Evolutionary conservation across 179 eudicot genomes (phyloP).

Genomic region (Corrigiola litoralis): DNA sequence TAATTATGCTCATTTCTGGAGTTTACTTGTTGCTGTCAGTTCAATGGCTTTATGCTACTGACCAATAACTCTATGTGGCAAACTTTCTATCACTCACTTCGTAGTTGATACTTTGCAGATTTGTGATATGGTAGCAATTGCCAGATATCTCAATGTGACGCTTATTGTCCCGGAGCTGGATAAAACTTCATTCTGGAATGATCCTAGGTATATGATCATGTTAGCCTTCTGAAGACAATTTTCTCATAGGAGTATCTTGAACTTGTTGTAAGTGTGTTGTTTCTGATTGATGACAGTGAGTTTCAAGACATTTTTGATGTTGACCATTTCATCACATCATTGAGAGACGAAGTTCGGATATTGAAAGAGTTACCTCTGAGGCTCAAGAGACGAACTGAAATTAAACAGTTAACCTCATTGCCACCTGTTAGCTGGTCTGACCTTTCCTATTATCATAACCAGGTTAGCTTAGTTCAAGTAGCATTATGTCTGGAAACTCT

Average conservation of each 20-base stretch:
- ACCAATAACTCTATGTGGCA: too few species aligned
- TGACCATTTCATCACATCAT: conserved; percentile 63
- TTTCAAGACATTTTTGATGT: conserved; percentile 70
- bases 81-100: conserved; percentile 4
- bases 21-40: not conserved
- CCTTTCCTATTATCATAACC: conserved; percentile 61
- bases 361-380: conserved; percentile 60
- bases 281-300: conserved; percentile 41
- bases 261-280: conserved; percentile 4
- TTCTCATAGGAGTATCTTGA: not conserved
- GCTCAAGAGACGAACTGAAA: conserved; percentile 47
- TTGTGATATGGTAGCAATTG: conserved; percentile 84
- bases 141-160: conserved; percentile 68
- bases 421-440: conserved; percentile 77
- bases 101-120: conserved; percentile 40
- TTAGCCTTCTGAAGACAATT: not conserved
- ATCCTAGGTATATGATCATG: conserved; percentile 47
- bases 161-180: conserved; percentile 79
- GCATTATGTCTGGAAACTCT: not conserved
- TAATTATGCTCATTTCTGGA: not conserved
- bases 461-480: conserved; percentile 28
- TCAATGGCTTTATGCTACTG: too few species aligned
- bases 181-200: conserved; percentile 78
- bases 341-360: conserved; percentile 68
- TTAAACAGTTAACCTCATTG: conserved; percentile 43